phyloP scores from a whole-genome alignment of 2,329 filamentous ascomycete species.

The Phialophora tarda region DNA sequence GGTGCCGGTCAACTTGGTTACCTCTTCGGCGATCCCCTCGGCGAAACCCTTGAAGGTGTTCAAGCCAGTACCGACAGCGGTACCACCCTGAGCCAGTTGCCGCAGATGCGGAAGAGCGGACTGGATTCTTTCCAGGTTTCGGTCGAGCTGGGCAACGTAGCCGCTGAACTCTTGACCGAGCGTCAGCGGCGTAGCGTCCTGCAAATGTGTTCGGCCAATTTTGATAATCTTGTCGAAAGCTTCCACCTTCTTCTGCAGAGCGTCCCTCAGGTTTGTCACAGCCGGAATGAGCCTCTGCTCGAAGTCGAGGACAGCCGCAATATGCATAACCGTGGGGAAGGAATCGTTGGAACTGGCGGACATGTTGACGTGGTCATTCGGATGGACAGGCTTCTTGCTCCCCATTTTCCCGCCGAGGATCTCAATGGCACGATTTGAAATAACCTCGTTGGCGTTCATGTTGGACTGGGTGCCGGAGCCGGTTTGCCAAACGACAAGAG shows the following conservation, averaged over 20 bases:
- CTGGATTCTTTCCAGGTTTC: conserved; percentile 85
- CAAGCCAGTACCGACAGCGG: conserved; percentile 93
- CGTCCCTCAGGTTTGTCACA: conserved; percentile 78
- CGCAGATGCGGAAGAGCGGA: conserved; percentile 80
- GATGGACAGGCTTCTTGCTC: conserved; percentile 97
- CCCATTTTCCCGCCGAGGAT: conserved; percentile 94
- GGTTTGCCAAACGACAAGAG: conserved; percentile 98
- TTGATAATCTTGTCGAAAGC: conserved; percentile 96
- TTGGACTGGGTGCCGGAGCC: conserved; percentile 98
- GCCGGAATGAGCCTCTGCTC: conserved; percentile 84
- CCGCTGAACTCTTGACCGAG: conserved; percentile 97
- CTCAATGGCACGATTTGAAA: conserved; percentile 98
- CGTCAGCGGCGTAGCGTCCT: conserved; percentile 94
- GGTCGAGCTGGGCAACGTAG: conserved; percentile 93
- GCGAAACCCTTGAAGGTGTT: conserved; percentile 98
- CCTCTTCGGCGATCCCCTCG: conserved; percentile 87
- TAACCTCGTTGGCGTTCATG: conserved; percentile 99
- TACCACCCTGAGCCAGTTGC: conserved; percentile 91
- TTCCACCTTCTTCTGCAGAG: conserved; percentile 85
- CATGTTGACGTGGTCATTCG: conserved; percentile 99
- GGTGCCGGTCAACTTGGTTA: conserved; percentile 88
- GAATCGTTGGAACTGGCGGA: conserved; percentile 98
- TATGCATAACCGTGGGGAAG: conserved; percentile 99
- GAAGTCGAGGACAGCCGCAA: conserved; percentile 92
- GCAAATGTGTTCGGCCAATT: conserved; percentile 96